A percentile compares a stretch with the other conserved stretches of the same genome.
Conservation (phyloP, 371 early-diverging fungal genomes). For the Rhizopus stolonifer region DNA sequence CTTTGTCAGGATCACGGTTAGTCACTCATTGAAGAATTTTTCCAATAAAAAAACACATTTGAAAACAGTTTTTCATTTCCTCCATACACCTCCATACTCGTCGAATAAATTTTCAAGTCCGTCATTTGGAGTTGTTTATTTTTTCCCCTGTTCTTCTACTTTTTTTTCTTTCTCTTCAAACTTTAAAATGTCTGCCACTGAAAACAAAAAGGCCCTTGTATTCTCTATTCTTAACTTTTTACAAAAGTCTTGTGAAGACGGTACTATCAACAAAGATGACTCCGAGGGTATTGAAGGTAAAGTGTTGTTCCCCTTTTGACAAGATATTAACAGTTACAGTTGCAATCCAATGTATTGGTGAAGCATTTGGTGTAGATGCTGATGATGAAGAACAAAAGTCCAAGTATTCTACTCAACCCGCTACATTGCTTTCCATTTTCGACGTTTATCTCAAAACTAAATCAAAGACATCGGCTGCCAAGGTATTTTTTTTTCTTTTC, state of each 20-base stretch:
- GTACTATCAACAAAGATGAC: conserved; percentile 79
- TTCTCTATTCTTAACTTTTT: conserved; percentile 90
- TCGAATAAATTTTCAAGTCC: too few relatives aligned
- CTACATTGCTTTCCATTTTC: conserved; percentile 78
- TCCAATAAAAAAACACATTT: too few relatives aligned
- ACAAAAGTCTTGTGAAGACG: conserved; percentile 73
- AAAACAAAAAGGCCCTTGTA: conserved; percentile 80
- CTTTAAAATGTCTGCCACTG: conserved; percentile 27
- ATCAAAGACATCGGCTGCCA: conserved; percentile 48
- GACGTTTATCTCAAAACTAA: conserved; percentile 89
- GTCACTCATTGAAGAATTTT: too few relatives aligned
- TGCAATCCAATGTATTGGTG: conserved; percentile 93
- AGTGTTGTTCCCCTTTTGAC: not conserved
- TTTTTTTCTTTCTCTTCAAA: too few relatives aligned
- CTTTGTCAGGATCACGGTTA: too few relatives aligned
- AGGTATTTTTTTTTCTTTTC: too few relatives aligned
- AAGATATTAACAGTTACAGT: conserved; percentile 33
- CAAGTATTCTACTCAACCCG: conserved; percentile 82
- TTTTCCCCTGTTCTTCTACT: too few relatives aligned
- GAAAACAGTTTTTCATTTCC: too few relatives aligned
- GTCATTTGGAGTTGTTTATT: too few relatives aligned
- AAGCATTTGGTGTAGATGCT: conserved; percentile 87
- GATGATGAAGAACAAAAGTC: conserved; percentile 66
- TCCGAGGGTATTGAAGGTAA: conserved; percentile 89
- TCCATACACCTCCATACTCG: too few relatives aligned